Evolutionary conservation across 768 basidiomycete species (phyloP).

Genomic region (Rhodotorula kratochvilovae): DNA sequence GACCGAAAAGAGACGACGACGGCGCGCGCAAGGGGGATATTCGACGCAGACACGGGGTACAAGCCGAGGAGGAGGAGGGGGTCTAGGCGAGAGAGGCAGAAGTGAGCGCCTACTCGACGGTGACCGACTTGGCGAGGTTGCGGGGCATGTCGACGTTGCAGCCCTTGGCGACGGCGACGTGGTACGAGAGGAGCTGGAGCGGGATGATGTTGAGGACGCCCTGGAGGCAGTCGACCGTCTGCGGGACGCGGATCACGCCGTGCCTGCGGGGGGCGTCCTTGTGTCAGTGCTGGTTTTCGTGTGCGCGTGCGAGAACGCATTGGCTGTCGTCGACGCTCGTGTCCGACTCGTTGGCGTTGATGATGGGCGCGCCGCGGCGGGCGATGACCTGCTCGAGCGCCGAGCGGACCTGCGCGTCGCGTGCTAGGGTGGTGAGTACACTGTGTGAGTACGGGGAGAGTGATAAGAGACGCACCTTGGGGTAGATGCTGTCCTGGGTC

Average conservation of each 20-base stretch:
- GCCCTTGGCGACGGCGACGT: conserved; percentile 89
- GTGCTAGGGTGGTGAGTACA: neutral
- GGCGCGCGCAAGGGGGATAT: too few relatives aligned
- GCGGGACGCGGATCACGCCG: conserved; percentile 89
- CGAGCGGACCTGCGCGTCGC: conserved; percentile 51
- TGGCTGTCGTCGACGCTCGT: conserved; percentile 60
- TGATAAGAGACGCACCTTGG: conserved; percentile 61
- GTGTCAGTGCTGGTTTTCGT: too few relatives aligned
- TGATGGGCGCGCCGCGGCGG: conserved; percentile 68
- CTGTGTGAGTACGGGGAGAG: neutral
- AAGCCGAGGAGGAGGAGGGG: too few relatives aligned
- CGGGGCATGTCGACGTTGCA: conserved; percentile 56
- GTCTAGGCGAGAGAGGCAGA: neutral
- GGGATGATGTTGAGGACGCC: conserved; percentile 95
- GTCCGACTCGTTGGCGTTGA: conserved; percentile 92
- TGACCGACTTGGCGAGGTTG: conserved; percentile 32
- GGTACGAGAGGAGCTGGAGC: conserved; percentile 89
- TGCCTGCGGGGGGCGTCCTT: conserved; percentile 45
- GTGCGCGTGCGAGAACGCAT: too few relatives aligned
- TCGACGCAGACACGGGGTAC: too few relatives aligned
- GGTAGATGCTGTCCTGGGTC: conserved; percentile 97
- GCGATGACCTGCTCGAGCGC: conserved; percentile 67
- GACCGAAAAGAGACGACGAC: too few relatives aligned
- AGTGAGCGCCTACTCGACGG: conserved; percentile 14
- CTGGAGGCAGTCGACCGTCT: conserved; percentile 89